Percentiles rank a stretch among this genome's conserved stretches.
Evolutionary conservation across 2,329 filamentous ascomycete species (phyloP).

Genomic region (Cladosporium sp.): DNA sequence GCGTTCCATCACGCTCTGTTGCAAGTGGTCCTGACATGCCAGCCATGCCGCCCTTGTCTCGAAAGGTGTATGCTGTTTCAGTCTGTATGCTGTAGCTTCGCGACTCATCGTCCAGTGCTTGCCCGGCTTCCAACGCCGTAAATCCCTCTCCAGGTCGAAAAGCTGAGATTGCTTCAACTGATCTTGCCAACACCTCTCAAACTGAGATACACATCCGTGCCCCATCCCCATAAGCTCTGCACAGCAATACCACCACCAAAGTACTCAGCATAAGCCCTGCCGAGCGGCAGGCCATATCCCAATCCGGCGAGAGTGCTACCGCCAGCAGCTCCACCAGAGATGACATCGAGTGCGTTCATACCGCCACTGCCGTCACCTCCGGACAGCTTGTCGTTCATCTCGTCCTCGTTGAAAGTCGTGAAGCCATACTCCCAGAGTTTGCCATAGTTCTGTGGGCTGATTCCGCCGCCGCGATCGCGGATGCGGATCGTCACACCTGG

Average conservation of each 20-base stretch:
- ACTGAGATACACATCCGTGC: slow-evolving; percentile 63
- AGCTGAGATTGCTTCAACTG: background rate
- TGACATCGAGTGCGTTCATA: slow-evolving; percentile 68
- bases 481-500: slow-evolving; percentile 94
- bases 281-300: slow-evolving; percentile 86
- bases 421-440: slow-evolving; percentile 98
- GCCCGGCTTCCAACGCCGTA: too few relatives aligned
- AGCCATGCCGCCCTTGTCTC: too few relatives aligned
- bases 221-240: slow-evolving; percentile 96
- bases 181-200: slow-evolving; percentile 56
- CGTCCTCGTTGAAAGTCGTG: slow-evolving; percentile 79
- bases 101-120: too few relatives aligned
- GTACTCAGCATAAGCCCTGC: slow-evolving; percentile 93
- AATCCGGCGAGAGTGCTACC: slow-evolving; percentile 79
- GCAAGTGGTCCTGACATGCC: too few relatives aligned
- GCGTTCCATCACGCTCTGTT: background rate
- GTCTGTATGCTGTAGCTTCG: too few relatives aligned
- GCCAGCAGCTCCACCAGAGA: slow-evolving; percentile 67
- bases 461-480: slow-evolving; percentile 90
- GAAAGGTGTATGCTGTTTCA: too few relatives aligned
- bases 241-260: slow-evolving; percentile 93
- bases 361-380: slow-evolving; percentile 38
- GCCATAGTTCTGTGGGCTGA: slow-evolving; percentile 74
- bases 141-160: too few relatives aligned
- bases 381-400: slow-evolving; percentile 47